Evolutionary conservation across 1,284 basidiomycete species (phyloP).

Genomic region (Athelia psychrophila): DNA sequence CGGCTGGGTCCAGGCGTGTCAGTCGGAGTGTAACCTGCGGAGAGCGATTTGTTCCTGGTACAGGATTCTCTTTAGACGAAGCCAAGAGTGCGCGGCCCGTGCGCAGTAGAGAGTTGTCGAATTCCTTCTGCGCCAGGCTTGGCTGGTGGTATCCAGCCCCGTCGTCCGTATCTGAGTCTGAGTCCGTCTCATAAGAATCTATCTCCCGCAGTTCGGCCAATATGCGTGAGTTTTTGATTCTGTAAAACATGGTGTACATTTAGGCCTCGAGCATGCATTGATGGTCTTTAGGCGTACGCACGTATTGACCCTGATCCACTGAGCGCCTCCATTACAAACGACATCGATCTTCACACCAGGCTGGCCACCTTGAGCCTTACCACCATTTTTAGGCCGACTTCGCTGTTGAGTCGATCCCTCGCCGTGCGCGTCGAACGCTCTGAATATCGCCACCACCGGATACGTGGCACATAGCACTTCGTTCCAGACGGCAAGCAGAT

Average conservation of each 20-base stretch:
- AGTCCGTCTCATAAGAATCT: constrained; percentile 76
- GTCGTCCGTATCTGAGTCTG: constrained; percentile 49
- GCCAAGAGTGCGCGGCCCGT: constrained; percentile 60
- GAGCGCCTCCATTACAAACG: constrained; percentile 66
- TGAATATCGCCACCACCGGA: constrained; percentile 60
- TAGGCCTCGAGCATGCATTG: neutral
- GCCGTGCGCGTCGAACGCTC: constrained; percentile 33
- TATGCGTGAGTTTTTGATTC: constrained; percentile 74
- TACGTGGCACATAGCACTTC: constrained; percentile 59
- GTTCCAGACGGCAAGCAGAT: constrained; percentile 76
- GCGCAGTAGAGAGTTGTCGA: constrained; percentile 70
- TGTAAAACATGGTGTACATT: constrained; percentile 24
- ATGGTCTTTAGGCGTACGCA: constrained; percentile 35
- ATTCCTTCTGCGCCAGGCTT: constrained; percentile 44
- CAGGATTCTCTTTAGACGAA: constrained; percentile 55
- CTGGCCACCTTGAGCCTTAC: too few relatives aligned
- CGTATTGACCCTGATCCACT: constrained; percentile 87
- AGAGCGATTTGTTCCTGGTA: constrained; percentile 24
- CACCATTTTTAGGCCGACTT: too few relatives aligned
- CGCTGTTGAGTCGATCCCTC: neutral
- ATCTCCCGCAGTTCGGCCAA: constrained; percentile 77
- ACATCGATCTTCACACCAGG: constrained; percentile 73
- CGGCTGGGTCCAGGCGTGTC: constrained; percentile 59
- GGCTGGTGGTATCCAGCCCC: constrained; percentile 24
- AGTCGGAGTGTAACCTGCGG: constrained; percentile 59